Evolutionary conservation across 2,329 filamentous ascomycete genomes (phyloP).

Genomic region (Aspergillus sp.): DNA sequence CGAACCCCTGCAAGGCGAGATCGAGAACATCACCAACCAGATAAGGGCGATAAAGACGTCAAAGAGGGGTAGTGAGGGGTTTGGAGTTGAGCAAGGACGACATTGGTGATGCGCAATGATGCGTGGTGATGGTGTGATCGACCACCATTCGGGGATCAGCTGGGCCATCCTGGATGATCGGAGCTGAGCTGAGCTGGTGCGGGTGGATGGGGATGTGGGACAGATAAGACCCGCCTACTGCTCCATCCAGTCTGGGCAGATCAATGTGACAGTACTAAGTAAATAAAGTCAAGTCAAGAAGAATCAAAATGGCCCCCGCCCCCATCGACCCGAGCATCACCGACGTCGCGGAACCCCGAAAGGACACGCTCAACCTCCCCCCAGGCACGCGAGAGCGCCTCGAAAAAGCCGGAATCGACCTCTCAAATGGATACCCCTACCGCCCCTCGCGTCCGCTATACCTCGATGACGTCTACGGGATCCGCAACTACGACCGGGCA

Average conservation of each 20-base stretch:
- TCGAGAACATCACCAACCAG: slow-evolving; percentile 9
- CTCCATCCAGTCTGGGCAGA: background rate
- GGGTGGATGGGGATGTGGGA: background rate
- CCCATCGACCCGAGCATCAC: slow-evolving; percentile 66
- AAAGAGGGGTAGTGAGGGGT: slow-evolving; percentile 17
- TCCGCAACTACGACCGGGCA: slow-evolving; percentile 61
- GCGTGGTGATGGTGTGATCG: slow-evolving; percentile 38
- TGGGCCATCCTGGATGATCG: background rate
- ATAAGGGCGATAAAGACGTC: background rate
- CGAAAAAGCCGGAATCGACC: slow-evolving; percentile 70
- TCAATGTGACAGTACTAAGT: background rate
- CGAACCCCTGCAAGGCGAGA: slow-evolving; percentile 31
- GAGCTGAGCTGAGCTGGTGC: background rate
- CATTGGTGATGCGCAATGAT: slow-evolving; percentile 32
- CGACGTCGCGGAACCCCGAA: slow-evolving; percentile 65
- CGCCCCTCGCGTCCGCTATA: slow-evolving; percentile 69
- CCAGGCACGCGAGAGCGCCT: slow-evolving; percentile 61
- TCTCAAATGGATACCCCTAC: slow-evolving; percentile 73
- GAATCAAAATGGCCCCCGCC: slow-evolving; percentile 56
- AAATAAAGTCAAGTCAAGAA: slow-evolving; percentile 8
- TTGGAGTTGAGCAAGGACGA: background rate
- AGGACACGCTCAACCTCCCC: slow-evolving; percentile 68
- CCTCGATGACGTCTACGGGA: slow-evolving; percentile 70
- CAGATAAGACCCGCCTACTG: background rate
- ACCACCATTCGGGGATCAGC: background rate